These are phyloP conservation scores for Aschersonia sp. DNA, from an alignment of 2,329 filamentous ascomycete genomes.

Conservation along the genomic window DNA sequence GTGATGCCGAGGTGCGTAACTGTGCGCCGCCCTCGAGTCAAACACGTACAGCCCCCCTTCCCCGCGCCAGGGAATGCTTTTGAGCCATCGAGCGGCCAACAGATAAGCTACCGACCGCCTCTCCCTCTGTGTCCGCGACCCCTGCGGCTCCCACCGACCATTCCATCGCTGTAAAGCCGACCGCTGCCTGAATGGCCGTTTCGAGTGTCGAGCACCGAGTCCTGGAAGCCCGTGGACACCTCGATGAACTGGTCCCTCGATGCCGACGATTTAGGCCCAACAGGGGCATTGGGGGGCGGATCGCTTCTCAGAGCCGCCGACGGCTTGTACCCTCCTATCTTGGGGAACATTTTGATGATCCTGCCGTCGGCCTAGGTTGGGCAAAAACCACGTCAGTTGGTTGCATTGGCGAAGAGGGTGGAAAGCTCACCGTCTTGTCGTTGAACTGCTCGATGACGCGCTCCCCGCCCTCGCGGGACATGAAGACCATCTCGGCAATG, in stretches of 20 bases:
- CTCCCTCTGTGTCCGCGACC: conserved; percentile 10
- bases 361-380: conserved; percentile 56
- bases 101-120: neutral
- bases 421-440: conserved; percentile 49
- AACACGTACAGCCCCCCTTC: too few relatives aligned
- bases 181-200: conserved; percentile 13
- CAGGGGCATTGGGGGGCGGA: conserved; percentile 16
- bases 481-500: conserved; percentile 65
- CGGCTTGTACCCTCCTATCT: conserved; percentile 30
- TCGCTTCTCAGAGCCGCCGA: conserved; percentile 12
- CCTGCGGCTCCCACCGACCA: conserved; percentile 17
- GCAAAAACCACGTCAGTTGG: too few relatives aligned
- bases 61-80: too few relatives aligned
- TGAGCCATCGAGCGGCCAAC: too few relatives aligned
- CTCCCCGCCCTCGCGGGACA: conserved; percentile 58
- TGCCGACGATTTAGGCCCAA: conserved; percentile 13
- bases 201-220: conserved; percentile 23
- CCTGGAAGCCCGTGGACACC: conserved; percentile 38
- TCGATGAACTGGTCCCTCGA: conserved; percentile 30
- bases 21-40: too few relatives aligned
- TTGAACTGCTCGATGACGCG: conserved; percentile 64
- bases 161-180: conserved; percentile 39
- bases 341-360: conserved; percentile 58
- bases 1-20: too few relatives aligned
- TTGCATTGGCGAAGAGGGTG: too few relatives aligned